phyloP scores from a whole-genome alignment of 805 yeast species.

The Hanseniaspora nectarophila region DNA sequence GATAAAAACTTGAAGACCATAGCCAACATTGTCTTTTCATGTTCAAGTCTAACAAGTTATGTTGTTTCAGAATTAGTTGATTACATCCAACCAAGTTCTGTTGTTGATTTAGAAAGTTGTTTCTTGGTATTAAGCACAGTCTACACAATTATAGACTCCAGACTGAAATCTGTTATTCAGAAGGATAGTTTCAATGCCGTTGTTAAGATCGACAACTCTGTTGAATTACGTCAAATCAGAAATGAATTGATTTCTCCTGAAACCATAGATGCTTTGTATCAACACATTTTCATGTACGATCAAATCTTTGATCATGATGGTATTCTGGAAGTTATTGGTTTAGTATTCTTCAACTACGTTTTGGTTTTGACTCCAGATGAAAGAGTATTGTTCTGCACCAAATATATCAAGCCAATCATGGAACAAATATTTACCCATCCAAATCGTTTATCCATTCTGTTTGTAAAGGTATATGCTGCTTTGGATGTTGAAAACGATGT shows the following conservation, averaged over 20 bases:
- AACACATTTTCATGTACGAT: slow-evolving; percentile 4
- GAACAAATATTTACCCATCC: slow-evolving; percentile 18
- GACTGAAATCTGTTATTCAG: neutral
- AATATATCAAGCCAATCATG: neutral
- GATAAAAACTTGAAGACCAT: slow-evolving; percentile 35
- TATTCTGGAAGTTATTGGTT: slow-evolving; percentile 10
- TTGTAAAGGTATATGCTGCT: slow-evolving; percentile 40
- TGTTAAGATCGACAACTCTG: neutral
- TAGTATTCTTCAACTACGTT: slow-evolving; percentile 15
- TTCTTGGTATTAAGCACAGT: slow-evolving; percentile 10
- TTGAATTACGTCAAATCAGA: neutral
- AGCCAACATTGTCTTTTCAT: slow-evolving; percentile 40
- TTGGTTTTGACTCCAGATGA: slow-evolving; percentile 5
- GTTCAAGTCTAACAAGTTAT: slow-evolving; percentile 25
- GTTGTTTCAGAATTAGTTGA: slow-evolving; percentile 22
- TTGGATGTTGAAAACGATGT: slow-evolving; percentile 26
- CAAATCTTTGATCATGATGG: slow-evolving; percentile 13
- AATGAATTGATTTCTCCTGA: neutral
- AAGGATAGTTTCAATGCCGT: neutral
- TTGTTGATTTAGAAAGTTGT: slow-evolving; percentile 13
- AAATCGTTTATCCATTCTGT: slow-evolving; percentile 29
- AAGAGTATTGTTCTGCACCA: neutral
- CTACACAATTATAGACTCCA: slow-evolving; percentile 10
- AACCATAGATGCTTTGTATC: slow-evolving; percentile 9
- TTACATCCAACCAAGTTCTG: slow-evolving; percentile 18